Percentiles rank a stretch among this genome's conserved stretches.
phyloP scores from a whole-genome alignment of 495 filamentous ascomycete genomes.

The Tuber magnatum region DNA sequence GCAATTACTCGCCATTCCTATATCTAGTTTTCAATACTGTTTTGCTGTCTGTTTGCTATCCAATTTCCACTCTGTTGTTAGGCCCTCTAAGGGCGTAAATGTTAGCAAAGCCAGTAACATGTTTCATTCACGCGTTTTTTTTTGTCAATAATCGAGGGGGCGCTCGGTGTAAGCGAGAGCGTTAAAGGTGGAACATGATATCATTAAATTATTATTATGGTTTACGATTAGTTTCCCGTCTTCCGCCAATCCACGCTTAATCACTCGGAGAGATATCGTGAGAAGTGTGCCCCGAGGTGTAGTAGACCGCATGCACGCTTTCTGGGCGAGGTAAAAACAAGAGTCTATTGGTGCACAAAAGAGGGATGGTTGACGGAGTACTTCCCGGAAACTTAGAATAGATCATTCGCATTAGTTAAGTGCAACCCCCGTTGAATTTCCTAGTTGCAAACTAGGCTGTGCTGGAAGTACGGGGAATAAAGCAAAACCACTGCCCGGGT shows the following conservation, averaged over 20 bases:
- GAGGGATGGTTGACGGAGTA: background rate
- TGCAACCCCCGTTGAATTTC: background rate
- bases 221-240: background rate
- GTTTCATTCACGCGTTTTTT: background rate
- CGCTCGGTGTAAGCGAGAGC: background rate
- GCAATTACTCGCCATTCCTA: conserved; percentile 13
- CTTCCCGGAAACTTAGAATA: background rate
- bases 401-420: background rate
- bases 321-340: background rate
- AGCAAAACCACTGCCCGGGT: too few species aligned
- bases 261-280: background rate
- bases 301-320: background rate
- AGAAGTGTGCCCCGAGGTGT: background rate
- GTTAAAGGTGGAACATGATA: background rate
- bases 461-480: background rate
- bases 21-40: conserved; percentile 15
- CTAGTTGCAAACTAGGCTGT: background rate
- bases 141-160: background rate
- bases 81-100: background rate
- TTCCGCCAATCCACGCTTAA: background rate
- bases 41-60: conserved; percentile 1
- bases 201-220: background rate
- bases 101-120: background rate
- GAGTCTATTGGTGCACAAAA: background rate
- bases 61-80: background rate